Base-by-base conservation (phyloP, 768 basidiomycete species). In the Tremella yokohamensis region DNA sequence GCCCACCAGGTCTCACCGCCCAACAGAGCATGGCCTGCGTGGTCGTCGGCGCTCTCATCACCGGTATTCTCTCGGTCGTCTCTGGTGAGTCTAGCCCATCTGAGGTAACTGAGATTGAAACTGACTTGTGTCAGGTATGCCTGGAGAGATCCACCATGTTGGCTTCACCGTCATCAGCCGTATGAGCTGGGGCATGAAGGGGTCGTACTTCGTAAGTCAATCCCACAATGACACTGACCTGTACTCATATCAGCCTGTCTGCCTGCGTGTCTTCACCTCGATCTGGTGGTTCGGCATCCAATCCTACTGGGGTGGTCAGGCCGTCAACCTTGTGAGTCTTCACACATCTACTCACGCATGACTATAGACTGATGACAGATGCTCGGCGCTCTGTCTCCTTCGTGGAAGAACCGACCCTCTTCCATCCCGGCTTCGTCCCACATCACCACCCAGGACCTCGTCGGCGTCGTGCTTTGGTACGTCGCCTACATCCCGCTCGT, bases 291-390 rank as follows among this genome's bases (percentile, higher is more conserved):
- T 62, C 56, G 66, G 66, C 37, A 57, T 63, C 34, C 60, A 62
- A 29, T 44, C 58, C 15, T 64, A 64, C 52, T 64, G 61, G 65
- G 68, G 68, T 45, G 68, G 62, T 20, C 68, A 66, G 48, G 62
- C 68, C n/a, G 63, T 69, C 8, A 15, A 11, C 15, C 20, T 25
- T 20, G 24, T 25, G 29, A 18, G 48, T 54, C 26, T 18, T 53
- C n/a, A 29, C 52, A 6, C 7, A 19, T 50, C 12, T 48, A 20
- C 11, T 11, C 47, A 22, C 18, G 18, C 20, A n/a, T 20, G 3
- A 45, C 29, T 6, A 11, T 34, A 11, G 11, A 11, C 29, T 34
- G 6, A 34, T 11, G 29, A 0, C 24, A 54, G 58, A 60, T 58
- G 57, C 51, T 68, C 20, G 56, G 63, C 13, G 66, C 64, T 3